Evolutionary conservation across 139 green algal species (phyloP).

Genomic region (Chlamydomonas sphaeroides): DNA sequence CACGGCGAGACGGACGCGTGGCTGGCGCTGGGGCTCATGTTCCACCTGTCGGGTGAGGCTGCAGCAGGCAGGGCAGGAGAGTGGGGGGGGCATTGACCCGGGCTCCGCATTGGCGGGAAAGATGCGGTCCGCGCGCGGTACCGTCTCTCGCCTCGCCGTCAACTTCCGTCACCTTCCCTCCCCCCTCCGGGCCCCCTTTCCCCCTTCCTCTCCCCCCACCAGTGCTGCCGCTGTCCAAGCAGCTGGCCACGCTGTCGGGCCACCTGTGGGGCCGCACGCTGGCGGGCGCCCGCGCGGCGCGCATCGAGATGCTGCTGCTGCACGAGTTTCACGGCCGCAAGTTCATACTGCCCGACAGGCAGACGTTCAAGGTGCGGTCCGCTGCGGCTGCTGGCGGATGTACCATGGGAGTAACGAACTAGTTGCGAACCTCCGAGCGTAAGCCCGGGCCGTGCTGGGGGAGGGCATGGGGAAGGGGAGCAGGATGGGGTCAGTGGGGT

Average conservation of each 20-base stretch:
- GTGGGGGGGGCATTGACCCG: no score
- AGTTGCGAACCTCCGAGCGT: no score
- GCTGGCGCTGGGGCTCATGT: constrained; percentile 88
- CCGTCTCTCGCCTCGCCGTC: no score
- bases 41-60: constrained; percentile 76
- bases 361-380: constrained; percentile 44
- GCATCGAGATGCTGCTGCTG: constrained; percentile 98
- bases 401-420: no score
- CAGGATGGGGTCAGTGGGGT: neutral
- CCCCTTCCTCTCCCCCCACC: neutral
- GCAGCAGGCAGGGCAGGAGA: neutral
- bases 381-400: no score
- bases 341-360: constrained; percentile 96
- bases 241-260: constrained; percentile 87
- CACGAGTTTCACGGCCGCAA: constrained; percentile 98
- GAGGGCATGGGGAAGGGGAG: neutral
- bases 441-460: no score
- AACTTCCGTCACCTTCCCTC: neutral
- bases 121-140: no score
- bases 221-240: constrained; percentile 68
- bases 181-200: neutral
- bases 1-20: constrained; percentile 91
- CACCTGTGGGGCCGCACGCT: constrained; percentile 88
- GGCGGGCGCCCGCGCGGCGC: constrained; percentile 88
- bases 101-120: no score